Percentiles rank a stretch among this genome's conserved stretches.
Conservation (phyloP, 1,139 yeast genomes). For the Hyphopichia wangnamkhiaoensis region DNA sequence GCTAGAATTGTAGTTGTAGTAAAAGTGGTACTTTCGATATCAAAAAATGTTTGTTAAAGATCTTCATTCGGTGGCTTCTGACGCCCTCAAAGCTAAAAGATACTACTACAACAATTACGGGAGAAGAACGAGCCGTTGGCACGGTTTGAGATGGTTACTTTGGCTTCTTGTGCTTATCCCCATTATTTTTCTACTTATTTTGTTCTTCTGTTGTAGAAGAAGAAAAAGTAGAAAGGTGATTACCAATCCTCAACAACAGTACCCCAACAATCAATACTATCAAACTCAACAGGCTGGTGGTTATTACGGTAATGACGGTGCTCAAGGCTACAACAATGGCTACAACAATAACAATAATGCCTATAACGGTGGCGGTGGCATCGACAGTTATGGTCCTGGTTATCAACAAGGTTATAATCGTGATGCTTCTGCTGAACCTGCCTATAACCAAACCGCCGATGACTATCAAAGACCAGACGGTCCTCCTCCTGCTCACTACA, state of each 20-base stretch:
- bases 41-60: conserved; percentile 8
- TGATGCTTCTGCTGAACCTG: background rate
- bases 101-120: conserved; percentile 8
- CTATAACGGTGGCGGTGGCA: conserved; percentile 4
- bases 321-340: background rate
- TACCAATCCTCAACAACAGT: conserved; percentile 5
- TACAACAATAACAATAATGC: background rate
- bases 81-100: conserved; percentile 8
- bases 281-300: conserved; percentile 15
- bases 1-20: no score
- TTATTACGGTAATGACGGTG: conserved; percentile 6
- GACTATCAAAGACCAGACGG: conserved; percentile 21
- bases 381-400: conserved; percentile 6
- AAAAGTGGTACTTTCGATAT: no score
- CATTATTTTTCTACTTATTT: conserved; percentile 8
- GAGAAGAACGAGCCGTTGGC: conserved; percentile 9
- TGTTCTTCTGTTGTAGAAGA: conserved; percentile 12
- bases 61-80: background rate
- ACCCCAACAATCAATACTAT: conserved; percentile 15
- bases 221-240: conserved; percentile 8
- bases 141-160: conserved; percentile 13
- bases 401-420: conserved; percentile 7
- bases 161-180: conserved; percentile 16
- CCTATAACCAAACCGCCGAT: background rate
- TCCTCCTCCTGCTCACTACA: conserved; percentile 22